Conservation (phyloP, 2,329 filamentous ascomycete genomes). For the Aspergillus unguis region DNA sequence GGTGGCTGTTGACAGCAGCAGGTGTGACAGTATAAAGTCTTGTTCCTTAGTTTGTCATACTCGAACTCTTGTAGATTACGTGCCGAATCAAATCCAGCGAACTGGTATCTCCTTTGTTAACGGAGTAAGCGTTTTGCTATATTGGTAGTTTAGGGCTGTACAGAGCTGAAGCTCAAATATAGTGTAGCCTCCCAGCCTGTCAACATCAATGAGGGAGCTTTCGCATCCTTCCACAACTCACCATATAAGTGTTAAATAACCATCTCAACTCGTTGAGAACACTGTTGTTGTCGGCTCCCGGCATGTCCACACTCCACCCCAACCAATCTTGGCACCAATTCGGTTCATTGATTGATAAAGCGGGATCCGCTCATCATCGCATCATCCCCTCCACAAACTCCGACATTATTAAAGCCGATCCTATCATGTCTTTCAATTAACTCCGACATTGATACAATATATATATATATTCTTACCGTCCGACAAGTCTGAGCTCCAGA, state of each 20-base stretch:
- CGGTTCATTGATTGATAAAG: slow-evolving; percentile 9
- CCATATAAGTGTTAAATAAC: no score
- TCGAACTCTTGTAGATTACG: slow-evolving; percentile 35
- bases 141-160: no score
- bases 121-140: no score
- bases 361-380: slow-evolving; percentile 7
- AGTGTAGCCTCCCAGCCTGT: no score
- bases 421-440: not conserved
- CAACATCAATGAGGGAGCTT: no score
- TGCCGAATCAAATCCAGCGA: slow-evolving; percentile 30
- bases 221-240: no score
- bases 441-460: not conserved
- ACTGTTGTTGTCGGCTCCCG: no score
- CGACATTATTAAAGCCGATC: not conserved
- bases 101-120: slow-evolving; percentile 27
- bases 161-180: no score
- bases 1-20: slow-evolving; percentile 4
- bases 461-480: not conserved
- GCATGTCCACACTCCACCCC: not conserved
- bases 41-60: slow-evolving; percentile 26
- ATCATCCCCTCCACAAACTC: slow-evolving; percentile 6
- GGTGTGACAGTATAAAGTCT: slow-evolving; percentile 18
- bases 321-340: not conserved
- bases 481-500: not conserved
- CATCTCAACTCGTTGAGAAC: no score